These are phyloP conservation scores for Parasitella parasitica DNA, from an alignment of 371 early-diverging fungal species.

Conservation along the genomic window DNA sequence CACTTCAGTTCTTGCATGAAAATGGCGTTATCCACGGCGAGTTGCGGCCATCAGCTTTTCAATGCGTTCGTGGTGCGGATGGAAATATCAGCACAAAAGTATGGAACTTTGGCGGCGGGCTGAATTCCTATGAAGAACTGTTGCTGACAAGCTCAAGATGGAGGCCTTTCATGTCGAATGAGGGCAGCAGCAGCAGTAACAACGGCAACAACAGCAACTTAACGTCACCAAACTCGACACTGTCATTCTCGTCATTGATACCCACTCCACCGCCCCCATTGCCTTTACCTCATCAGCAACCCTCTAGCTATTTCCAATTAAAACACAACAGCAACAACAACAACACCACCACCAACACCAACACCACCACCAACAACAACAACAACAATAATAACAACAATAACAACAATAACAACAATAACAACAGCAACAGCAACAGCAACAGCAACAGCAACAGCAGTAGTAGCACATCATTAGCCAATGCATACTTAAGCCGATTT, in stretches of 20 bases:
- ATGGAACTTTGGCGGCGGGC: conserved; percentile 40
- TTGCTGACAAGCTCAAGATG: conserved; percentile 38
- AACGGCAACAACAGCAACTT: neutral
- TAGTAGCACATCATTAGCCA: neutral
- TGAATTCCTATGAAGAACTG: conserved; percentile 41
- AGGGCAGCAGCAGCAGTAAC: neutral
- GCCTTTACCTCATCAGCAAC: neutral
- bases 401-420: neutral
- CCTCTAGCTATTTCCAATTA: neutral
- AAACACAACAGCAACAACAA: neutral
- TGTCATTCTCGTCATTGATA: neutral
- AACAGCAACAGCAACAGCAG: neutral
- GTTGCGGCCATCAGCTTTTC: conserved; percentile 35
- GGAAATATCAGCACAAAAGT: conserved; percentile 28
- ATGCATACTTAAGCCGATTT: conserved; percentile 1
- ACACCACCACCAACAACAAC: neutral
- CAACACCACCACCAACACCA: neutral
- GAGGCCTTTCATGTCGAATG: conserved; percentile 23
- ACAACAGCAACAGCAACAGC: neutral
- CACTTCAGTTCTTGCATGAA: conserved; percentile 43
- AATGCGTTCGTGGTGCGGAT: neutral
- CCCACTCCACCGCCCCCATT: conserved; percentile 1
- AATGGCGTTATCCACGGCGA: conserved; percentile 46
- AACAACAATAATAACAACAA: neutral
- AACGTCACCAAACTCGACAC: no score